Base-by-base conservation (phyloP, 2,329 filamentous ascomycete genomes). In the Lomentospora prolificans region DNA sequence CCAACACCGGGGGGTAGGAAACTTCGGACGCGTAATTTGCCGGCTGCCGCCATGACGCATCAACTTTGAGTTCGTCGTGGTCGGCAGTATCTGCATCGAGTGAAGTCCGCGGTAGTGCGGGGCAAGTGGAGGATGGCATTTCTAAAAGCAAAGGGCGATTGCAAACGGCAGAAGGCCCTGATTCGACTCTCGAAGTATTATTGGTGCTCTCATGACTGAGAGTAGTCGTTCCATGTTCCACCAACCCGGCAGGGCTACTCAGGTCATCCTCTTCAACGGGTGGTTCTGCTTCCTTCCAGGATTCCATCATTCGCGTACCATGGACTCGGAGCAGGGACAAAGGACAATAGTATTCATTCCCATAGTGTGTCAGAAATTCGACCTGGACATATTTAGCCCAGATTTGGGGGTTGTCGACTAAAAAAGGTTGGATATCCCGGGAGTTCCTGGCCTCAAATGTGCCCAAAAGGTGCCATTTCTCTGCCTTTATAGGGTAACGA, bases 311-410 rank as follows among this genome's bases (percentile, higher is more conserved):
- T 75, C 96, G 94, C 0, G 92, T 96, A 5, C 94, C 94, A 69
- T 99, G 94, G 4, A 99, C 87, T 55, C 94, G 83, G 55, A 99
- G 75, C 17, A 99, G 72, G 58, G 92, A 96, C 14, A 99, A 75
- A 0, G 94, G 94, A 65, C 94, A 99, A 67, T 96, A 99, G 67
- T 89, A 99, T 67, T 99, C 94, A 63, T 91, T 95, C 7, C 94
- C 94, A 67, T 92, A 99, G 67, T 99, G 92, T 3, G 84, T 90
- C 51, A 97, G 69, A 60, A 97, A 94, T 66, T 99, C 94, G 57
- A 99, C 84, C 24, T 90, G 84, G 44, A 99, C 71, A 70, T 97
- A 99, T 60, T 92, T 85, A 46, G 94, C 91, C 87, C 90, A 99
- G 51, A 97, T 97, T 59, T 94, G 83, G 1, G 94, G 91, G 63